Percentiles rank a stretch among this genome's conserved stretches.
Evolutionary conservation across 441 rosid genomes (phyloP).

Genomic region (Populus tomentosa): DNA sequence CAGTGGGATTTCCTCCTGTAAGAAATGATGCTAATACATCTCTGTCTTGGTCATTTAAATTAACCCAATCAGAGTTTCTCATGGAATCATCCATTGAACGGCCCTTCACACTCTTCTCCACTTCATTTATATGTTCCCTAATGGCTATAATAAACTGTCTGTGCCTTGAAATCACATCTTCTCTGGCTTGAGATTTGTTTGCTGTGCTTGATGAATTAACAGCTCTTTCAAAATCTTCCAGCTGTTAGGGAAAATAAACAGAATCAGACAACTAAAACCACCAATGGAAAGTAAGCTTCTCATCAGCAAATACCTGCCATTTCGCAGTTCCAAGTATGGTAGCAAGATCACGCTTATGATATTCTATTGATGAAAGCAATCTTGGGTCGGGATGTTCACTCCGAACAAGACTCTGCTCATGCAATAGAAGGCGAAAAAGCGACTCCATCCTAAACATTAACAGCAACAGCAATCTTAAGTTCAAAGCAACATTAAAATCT

Average conservation of each 20-base stretch:
- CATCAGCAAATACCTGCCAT: slow-evolving; percentile 48
- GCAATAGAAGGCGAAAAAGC: slow-evolving; percentile 48
- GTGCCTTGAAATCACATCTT: slow-evolving; percentile 39
- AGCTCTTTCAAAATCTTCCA: slow-evolving; percentile 64
- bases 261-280: slow-evolving; percentile 15
- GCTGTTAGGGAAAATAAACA: slow-evolving; percentile 23
- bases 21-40: slow-evolving; percentile 53
- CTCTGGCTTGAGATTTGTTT: slow-evolving; percentile 30
- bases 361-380: slow-evolving; percentile 34
- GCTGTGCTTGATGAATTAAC: slow-evolving; percentile 29
- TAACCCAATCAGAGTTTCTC: slow-evolving; percentile 30
- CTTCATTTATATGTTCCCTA: slow-evolving; percentile 42
- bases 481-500: neutral
- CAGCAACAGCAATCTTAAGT: neutral
- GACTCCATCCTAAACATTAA: slow-evolving; percentile 44
- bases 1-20: slow-evolving; percentile 35
- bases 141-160: slow-evolving; percentile 49
- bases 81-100: slow-evolving; percentile 18
- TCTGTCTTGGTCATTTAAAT: slow-evolving; percentile 46
- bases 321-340: slow-evolving; percentile 57
- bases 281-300: neutral
- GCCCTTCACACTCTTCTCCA: slow-evolving; percentile 34
- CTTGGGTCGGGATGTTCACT: slow-evolving; percentile 32
- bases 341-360: slow-evolving; percentile 49
- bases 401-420: slow-evolving; percentile 38